Percentiles rank a stretch among this genome's conserved stretches.
phyloP scores from a whole-genome alignment of 129 eudicot species.

The Artemisia annua region DNA sequence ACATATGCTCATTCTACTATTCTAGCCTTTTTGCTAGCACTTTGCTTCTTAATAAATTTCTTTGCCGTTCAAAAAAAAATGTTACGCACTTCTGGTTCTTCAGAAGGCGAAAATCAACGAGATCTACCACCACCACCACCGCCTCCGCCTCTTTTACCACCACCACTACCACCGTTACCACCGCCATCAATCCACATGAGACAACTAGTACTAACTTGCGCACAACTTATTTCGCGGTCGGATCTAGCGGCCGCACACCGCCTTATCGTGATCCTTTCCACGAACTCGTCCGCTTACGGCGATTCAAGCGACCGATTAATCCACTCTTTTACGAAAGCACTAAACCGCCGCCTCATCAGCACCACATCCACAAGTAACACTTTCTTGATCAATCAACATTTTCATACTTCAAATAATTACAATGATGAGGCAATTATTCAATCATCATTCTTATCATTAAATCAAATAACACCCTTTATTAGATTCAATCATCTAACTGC shows the following conservation, averaged over 20 bases:
- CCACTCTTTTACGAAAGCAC: conserved; percentile 53
- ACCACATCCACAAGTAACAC: background rate
- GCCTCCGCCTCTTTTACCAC: conserved; percentile 13
- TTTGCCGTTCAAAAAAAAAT: conserved; percentile 5
- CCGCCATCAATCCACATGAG: background rate
- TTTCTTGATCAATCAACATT: background rate
- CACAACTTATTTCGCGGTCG: conserved; percentile 59
- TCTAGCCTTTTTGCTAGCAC: too few species aligned
- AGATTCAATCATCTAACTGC: conserved; percentile 86
- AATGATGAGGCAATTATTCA: conserved; percentile 40
- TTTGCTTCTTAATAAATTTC: too few species aligned
- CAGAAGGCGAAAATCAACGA: conserved; percentile 5
- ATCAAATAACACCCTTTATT: conserved; percentile 82
- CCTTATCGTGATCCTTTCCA: conserved; percentile 46
- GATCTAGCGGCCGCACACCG: conserved; percentile 69
- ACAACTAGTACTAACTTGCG: conserved; percentile 28
- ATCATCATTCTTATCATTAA: conserved; percentile 67
- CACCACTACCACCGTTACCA: background rate
- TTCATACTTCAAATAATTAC: background rate
- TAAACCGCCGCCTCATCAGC: conserved; percentile 48
- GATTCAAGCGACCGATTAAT: conserved; percentile 64
- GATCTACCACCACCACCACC: conserved; percentile 29
- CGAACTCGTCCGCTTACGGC: conserved; percentile 51
- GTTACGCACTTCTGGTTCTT: conserved; percentile 1
- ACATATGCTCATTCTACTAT: too few species aligned